Evolutionary conservation across 2,329 filamentous ascomycete genomes (phyloP).

Genomic region (Thielaviopsis populi): DNA sequence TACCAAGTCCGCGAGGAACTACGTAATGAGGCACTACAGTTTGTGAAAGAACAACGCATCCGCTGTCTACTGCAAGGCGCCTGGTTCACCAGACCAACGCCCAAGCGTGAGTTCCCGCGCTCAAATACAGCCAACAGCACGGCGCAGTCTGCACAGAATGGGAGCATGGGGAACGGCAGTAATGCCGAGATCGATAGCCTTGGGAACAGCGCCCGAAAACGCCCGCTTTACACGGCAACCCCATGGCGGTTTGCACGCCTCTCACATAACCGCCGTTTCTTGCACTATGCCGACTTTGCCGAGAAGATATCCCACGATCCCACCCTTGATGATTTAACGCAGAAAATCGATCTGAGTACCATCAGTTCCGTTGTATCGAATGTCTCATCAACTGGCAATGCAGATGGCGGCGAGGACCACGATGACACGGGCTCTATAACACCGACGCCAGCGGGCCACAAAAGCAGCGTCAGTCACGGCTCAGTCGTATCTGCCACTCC

Average conservation of each 20-base stretch:
- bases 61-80: conserved; percentile 75
- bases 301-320: conserved; percentile 49
- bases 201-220: conserved; percentile 21
- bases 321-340: conserved; percentile 53
- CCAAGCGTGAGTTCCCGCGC: conserved; percentile 28
- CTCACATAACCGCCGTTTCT: conserved; percentile 76
- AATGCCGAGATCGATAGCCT: background rate
- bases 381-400: conserved; percentile 52
- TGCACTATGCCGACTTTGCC: conserved; percentile 81
- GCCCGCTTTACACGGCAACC: conserved; percentile 33
- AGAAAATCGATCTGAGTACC: conserved; percentile 73
- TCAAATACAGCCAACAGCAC: conserved; percentile 29
- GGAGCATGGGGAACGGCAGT: conserved; percentile 16
- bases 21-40: conserved; percentile 79
- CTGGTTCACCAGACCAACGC: conserved; percentile 56
- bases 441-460: background rate
- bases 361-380: conserved; percentile 93
- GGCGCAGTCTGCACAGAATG: background rate
- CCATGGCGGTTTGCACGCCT: conserved; percentile 74
- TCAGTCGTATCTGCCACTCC: background rate
- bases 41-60: conserved; percentile 93
- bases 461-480: background rate
- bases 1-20: conserved; percentile 82
- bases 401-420: conserved; percentile 32
- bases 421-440: conserved; percentile 19